Conservation (phyloP, 2,329 filamentous ascomycete species). For the Triangularia verruculosa region DNA sequence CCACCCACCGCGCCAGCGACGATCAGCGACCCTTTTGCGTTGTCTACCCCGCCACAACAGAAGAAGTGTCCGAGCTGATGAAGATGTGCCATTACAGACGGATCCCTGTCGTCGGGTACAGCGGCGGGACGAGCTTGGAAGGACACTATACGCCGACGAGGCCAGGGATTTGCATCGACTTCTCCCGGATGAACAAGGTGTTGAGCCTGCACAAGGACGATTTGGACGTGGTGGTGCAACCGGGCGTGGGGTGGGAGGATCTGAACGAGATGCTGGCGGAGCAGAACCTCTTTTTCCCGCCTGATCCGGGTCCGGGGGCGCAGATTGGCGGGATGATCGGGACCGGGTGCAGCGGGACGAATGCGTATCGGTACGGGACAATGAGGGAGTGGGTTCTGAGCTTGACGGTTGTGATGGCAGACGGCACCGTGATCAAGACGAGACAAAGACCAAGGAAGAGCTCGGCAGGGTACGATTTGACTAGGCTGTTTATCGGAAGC, state of each 20-base stretch:
- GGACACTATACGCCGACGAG: constrained; percentile 82
- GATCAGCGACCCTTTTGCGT: constrained; percentile 63
- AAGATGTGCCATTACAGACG: constrained; percentile 77
- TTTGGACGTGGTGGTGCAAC: constrained; percentile 73
- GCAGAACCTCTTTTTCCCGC: constrained; percentile 83
- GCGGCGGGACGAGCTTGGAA: constrained; percentile 84
- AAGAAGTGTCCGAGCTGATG: constrained; percentile 83
- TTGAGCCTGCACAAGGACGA: constrained; percentile 73
- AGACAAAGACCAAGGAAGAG: constrained; percentile 84
- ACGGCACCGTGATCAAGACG: constrained; percentile 87
- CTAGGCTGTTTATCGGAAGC: constrained; percentile 82
- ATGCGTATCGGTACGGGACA: constrained; percentile 88
- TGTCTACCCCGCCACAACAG: constrained; percentile 72
- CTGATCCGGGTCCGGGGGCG: constrained; percentile 84
- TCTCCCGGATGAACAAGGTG: constrained; percentile 80
- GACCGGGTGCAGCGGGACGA: constrained; percentile 73
- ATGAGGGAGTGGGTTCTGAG: constrained; percentile 93
- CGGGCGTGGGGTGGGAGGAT: constrained; percentile 80
- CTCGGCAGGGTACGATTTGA: constrained; percentile 88
- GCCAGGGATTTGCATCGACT: constrained; percentile 83
- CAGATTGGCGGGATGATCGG: constrained; percentile 90
- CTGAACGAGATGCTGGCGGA: constrained; percentile 74
- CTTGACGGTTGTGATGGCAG: constrained; percentile 83
- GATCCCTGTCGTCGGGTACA: constrained; percentile 85
- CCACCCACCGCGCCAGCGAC: constrained; percentile 51